Evolutionary conservation across 768 basidiomycete genomes (phyloP), one percentile per base, ranked within the genome.

Genomic region (Tylopilus balloui): DNA sequence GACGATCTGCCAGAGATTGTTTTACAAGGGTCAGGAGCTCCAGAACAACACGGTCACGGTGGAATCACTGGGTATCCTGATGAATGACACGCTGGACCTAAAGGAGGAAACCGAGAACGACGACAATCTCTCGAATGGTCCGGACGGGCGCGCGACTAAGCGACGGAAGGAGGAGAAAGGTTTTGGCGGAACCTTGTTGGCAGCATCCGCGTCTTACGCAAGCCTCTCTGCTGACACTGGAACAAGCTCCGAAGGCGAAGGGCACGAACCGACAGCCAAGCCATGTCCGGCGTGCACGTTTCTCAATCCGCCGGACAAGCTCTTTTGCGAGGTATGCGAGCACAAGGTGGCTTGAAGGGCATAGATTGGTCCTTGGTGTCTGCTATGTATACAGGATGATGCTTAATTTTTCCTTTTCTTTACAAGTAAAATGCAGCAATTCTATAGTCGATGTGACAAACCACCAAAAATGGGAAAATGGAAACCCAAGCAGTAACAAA

Each of bases 1-100:
- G 29, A 84, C 84, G 10, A 87, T 91, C 47, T 84, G 78, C 51
- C 90, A 92, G 61, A 77, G 83, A 42, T 66, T 92, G 21, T 86
- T 79, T 59, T 75, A 81, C 60, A 71, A 75, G 32, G 78, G 75
- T 1, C 65, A 69, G 31, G 89, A 90, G 66, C 73, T 92, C 2
- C 70, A 77, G 3, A 83, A 88, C 63, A 88, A 79, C 59, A 50
- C 72, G 21, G 63, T 65, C 24, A 75, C 73, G 1, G 69, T 77
- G 48, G 77, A 71, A 6, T 80, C 81, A 0, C 69, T 86, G 25
- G 80, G 74, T 23, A 73, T 80, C 27, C 69, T 86, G 14, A 76
- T 77, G 35, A 78, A 84, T 55, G 86, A 86, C 54, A 68, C 78
- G 3, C 61, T 92, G 46, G 83, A 89, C 53, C 71, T 92, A 29